These are phyloP conservation scores for Annulohypoxylon bovei DNA, from an alignment of 495 filamentous ascomycete species.

Conservation along the genomic window DNA sequence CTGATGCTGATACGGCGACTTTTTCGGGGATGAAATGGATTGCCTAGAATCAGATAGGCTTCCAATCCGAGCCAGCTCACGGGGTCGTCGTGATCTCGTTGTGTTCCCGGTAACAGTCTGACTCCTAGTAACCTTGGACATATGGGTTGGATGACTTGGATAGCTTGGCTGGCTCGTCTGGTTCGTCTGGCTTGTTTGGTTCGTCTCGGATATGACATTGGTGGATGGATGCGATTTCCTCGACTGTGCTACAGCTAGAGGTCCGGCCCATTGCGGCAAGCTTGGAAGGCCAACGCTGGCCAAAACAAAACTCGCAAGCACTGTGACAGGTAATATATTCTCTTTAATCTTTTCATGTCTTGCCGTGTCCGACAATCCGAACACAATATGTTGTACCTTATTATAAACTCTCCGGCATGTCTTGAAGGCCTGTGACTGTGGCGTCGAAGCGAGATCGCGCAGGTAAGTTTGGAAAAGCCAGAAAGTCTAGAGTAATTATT, in stretches of 20 bases:
- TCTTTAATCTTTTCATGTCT: slow-evolving; percentile 77
- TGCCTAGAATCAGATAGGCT: slow-evolving; percentile 52
- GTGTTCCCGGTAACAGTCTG: slow-evolving; percentile 66
- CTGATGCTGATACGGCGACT: slow-evolving; percentile 34
- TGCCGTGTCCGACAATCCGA: slow-evolving; percentile 68
- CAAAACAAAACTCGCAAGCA: slow-evolving; percentile 75
- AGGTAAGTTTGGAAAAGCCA: slow-evolving; percentile 86
- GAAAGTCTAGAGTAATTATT: slow-evolving; percentile 68
- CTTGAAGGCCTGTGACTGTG: slow-evolving; percentile 73
- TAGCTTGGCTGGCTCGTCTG: neutral
- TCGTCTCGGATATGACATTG: slow-evolving; percentile 65
- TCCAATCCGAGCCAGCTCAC: slow-evolving; percentile 54
- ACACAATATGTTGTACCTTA: slow-evolving; percentile 81
- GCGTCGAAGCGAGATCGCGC: slow-evolving; percentile 74
- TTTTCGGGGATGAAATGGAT: slow-evolving; percentile 43
- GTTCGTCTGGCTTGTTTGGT: slow-evolving; percentile 50
- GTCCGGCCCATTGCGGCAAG: slow-evolving; percentile 70
- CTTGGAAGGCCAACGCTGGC: slow-evolving; percentile 66
- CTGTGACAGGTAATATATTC: slow-evolving; percentile 75
- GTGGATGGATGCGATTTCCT: slow-evolving; percentile 68
- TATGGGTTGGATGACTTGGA: slow-evolving; percentile 27
- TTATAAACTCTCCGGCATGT: slow-evolving; percentile 80
- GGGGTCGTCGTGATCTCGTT: slow-evolving; percentile 57
- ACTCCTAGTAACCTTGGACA: slow-evolving; percentile 64
- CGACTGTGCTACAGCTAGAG: slow-evolving; percentile 77